A percentile compares a stretch with the other conserved stretches of the same genome.
Evolutionary conservation across 2,329 filamentous ascomycete species (phyloP).

Genomic region (Diaporthe caulivora): DNA sequence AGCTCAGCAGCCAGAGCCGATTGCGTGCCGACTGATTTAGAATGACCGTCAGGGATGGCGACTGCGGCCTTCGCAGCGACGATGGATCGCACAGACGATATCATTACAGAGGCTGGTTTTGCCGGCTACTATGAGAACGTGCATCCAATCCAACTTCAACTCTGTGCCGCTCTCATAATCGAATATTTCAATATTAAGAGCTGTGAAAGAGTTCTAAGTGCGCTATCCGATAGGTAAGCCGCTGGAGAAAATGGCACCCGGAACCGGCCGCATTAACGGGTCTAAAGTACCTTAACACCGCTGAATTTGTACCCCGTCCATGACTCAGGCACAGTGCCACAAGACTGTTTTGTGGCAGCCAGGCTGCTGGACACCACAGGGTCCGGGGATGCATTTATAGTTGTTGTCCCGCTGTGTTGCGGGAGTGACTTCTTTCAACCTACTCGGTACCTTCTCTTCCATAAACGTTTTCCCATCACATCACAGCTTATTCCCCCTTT

Average conservation of each 20-base stretch:
- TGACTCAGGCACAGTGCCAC: background rate
- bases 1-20: background rate
- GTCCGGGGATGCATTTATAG: no score
- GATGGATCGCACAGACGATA: background rate
- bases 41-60: background rate
- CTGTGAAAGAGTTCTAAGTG: background rate
- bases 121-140: background rate
- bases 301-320: background rate
- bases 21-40: background rate
- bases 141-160: background rate
- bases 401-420: no score
- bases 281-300: no score
- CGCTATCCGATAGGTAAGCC: background rate
- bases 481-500: no score
- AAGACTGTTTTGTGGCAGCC: no score
- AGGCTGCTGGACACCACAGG: no score
- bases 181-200: background rate
- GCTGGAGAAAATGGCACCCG: background rate
- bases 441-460: no score
- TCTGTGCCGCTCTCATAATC: background rate
- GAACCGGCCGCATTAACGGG: background rate
- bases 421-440: no score
- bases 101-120: background rate
- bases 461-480: no score
- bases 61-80: background rate